Percentiles rank a stretch among this genome's conserved stretches.
Evolutionary conservation across 75 land plant genomes (phyloP).

Genomic region (Pseudotsuga menziesii): DNA sequence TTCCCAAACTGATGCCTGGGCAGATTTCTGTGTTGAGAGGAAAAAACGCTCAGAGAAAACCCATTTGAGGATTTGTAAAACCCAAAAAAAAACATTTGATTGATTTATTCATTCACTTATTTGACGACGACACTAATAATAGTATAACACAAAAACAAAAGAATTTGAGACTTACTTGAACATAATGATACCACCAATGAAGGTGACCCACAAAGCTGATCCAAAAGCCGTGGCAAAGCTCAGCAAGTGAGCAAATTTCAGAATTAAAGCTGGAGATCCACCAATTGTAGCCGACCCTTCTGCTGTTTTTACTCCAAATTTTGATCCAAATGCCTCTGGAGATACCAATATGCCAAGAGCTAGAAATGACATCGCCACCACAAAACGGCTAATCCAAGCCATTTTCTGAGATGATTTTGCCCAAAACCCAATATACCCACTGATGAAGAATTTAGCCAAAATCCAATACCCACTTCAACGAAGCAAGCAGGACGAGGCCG

Average conservation of each 20-base stretch:
- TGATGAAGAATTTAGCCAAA: too few species aligned
- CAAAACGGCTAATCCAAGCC: constrained; percentile 61
- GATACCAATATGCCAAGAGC: constrained; percentile 52
- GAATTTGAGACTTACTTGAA: constrained; percentile 50
- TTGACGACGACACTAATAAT: not conserved
- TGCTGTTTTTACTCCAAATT: constrained; percentile 7
- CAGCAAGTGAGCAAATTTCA: constrained; percentile 68
- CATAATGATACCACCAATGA: constrained; percentile 98
- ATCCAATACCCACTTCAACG: too few species aligned
- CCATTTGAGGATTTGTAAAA: not conserved
- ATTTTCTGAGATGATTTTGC: constrained; percentile 10
- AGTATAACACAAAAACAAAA: not conserved
- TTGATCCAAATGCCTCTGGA: constrained; percentile 43
- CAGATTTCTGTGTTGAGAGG: constrained; percentile 49
- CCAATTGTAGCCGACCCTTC: constrained; percentile 8
- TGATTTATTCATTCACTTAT: not conserved
- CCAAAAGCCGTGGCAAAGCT: constrained; percentile 89
- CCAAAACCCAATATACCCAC: not conserved
- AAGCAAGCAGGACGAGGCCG: too few species aligned
- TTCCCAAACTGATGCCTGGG: constrained; percentile 97
- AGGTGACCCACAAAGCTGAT: constrained; percentile 90
- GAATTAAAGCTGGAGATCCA: not conserved
- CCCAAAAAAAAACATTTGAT: not conserved
- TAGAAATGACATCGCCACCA: constrained; percentile 37
- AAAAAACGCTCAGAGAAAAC: not conserved